A percentile compares a stretch with the other conserved stretches of the same genome.
phyloP scores from a whole-genome alignment of 768 basidiomycete genomes.

The Suillus ampliporus region DNA sequence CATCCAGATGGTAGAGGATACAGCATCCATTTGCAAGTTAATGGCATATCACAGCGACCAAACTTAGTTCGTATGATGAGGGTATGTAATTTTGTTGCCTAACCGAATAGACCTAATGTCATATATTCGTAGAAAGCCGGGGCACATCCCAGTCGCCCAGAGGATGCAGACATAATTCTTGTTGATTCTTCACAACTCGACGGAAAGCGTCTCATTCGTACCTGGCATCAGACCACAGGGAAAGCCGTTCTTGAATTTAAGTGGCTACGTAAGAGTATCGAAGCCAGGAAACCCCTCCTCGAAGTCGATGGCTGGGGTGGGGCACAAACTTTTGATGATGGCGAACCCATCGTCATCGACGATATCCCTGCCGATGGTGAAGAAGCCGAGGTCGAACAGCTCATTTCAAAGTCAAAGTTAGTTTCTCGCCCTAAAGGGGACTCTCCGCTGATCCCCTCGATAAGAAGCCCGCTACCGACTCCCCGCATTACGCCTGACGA shows the following conservation, averaged over 20 bases:
- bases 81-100: constrained; percentile 38
- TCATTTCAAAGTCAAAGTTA: constrained; percentile 58
- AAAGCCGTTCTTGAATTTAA: constrained; percentile 56
- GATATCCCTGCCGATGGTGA: constrained; percentile 42
- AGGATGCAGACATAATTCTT: constrained; percentile 60
- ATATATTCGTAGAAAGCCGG: constrained; percentile 54
- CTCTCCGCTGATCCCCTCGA: constrained; percentile 23
- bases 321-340: constrained; percentile 37
- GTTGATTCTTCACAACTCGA: constrained; percentile 58
- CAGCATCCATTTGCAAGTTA: constrained; percentile 62
- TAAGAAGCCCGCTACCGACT: constrained; percentile 67
- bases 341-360: constrained; percentile 38
- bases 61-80: constrained; percentile 56
- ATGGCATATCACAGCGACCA: constrained; percentile 53
- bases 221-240: constrained; percentile 56
- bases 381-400: constrained; percentile 44
- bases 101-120: constrained; percentile 3
- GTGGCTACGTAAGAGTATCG: constrained; percentile 58
- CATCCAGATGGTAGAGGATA: constrained; percentile 48
- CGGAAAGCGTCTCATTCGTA: constrained; percentile 61
- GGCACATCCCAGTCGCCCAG: constrained; percentile 56
- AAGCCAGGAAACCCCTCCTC: constrained; percentile 49
- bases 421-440: constrained; percentile 29
- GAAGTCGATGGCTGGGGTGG: constrained; percentile 61
- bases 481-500: constrained; percentile 62